A percentile compares a stretch with the other conserved stretches of the same genome.
phyloP scores from a whole-genome alignment of 495 filamentous ascomycete species.

The Acidomyces sp. region DNA sequence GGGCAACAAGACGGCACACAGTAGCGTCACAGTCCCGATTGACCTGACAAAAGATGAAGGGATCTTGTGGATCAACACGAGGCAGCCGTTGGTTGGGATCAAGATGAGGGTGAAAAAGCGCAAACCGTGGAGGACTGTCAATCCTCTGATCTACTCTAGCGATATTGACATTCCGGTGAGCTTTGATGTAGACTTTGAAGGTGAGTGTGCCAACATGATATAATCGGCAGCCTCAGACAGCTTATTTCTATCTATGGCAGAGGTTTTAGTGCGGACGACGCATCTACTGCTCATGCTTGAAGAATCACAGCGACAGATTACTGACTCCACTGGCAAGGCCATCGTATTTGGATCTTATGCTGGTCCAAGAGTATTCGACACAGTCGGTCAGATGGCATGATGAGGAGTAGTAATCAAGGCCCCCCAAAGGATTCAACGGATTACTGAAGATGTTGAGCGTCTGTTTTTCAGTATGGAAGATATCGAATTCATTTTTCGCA shows the following conservation, averaged over 20 bases:
- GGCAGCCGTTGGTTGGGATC: constrained; percentile 26
- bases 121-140: constrained; percentile 11
- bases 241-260: constrained; percentile 12
- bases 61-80: constrained; percentile 27
- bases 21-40: background rate
- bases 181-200: constrained; percentile 30
- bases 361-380: constrained; percentile 9
- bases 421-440: no score
- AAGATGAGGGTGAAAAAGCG: constrained; percentile 27
- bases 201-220: constrained; percentile 15
- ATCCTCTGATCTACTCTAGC: constrained; percentile 22
- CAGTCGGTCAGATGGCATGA: constrained; percentile 1
- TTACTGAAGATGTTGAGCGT: no score
- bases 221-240: background rate
- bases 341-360: constrained; percentile 29
- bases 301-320: constrained; percentile 23
- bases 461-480: no score
- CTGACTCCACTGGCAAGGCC: constrained; percentile 26
- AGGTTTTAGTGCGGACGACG: constrained; percentile 30
- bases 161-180: constrained; percentile 28
- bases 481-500: no score
- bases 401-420: no score
- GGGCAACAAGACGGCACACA: background rate
- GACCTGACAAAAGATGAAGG: constrained; percentile 8
- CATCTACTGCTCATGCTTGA: constrained; percentile 28